A percentile compares a stretch with the other conserved stretches of the same genome.
phyloP scores from a whole-genome alignment of 176 grass and related monocot genomes.

The Oryza longistaminata region DNA sequence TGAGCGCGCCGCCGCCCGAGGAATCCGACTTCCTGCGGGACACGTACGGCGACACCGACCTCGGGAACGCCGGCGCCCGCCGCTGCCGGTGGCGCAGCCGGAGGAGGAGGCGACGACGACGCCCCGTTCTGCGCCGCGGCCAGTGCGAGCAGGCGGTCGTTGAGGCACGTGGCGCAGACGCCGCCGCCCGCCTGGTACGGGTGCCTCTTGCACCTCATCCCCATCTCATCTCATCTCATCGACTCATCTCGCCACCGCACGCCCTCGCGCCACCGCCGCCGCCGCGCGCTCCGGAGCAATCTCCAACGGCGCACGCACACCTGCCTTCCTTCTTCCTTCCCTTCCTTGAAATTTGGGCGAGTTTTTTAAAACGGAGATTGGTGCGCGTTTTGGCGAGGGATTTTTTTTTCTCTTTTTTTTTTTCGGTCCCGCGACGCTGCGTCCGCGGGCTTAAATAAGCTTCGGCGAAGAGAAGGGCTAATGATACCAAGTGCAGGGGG shows the following conservation, averaged over 20 bases:
- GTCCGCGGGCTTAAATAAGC: conserved; percentile 43
- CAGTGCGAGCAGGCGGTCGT: conserved; percentile 77
- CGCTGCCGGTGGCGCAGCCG: neutral
- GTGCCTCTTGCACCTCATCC: conserved; percentile 94
- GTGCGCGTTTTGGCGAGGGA: neutral
- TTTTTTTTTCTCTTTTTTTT: conserved; percentile 20
- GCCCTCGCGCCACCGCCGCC: conserved; percentile 8
- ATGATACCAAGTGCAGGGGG: neutral
- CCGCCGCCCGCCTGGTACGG: conserved; percentile 62
- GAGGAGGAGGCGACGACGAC: conserved; percentile 14
- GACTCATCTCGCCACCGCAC: neutral
- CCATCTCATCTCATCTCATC: conserved; percentile 29
- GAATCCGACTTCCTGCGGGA: conserved; percentile 58
- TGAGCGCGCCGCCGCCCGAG: conserved; percentile 8
- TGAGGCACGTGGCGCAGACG: conserved; percentile 91
- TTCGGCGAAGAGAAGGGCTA: neutral
- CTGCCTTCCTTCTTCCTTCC: conserved; percentile 1
- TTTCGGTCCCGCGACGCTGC: neutral
- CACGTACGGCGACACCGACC: conserved; percentile 74
- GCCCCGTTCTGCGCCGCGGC: conserved; percentile 64
- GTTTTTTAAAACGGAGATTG: conserved; percentile 4
- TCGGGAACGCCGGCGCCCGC: conserved; percentile 44
- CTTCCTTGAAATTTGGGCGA: conserved; percentile 30
- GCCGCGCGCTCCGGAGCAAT: neutral
- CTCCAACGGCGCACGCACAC: conserved; percentile 14